These are phyloP conservation scores for Luvunga scandens DNA, from an alignment of 345 rosid species.

Conservation along the genomic window DNA sequence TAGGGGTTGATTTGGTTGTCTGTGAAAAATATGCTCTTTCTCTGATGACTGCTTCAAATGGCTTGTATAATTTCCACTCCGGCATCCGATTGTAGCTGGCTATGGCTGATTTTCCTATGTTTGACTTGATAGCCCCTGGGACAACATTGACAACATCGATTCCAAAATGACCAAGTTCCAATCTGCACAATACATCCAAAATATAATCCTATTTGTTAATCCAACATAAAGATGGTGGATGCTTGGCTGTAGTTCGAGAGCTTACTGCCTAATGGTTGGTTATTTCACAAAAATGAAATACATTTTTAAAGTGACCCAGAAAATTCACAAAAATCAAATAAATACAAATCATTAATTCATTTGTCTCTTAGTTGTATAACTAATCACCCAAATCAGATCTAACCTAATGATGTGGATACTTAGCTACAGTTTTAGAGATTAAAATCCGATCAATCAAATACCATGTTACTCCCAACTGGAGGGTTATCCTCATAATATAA, in stretches of 20 bases:
- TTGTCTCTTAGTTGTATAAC: neutral
- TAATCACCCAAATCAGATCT: neutral
- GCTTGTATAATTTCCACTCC: constrained; percentile 73
- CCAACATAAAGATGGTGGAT: neutral
- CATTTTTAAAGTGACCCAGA: neutral
- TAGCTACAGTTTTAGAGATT: neutral
- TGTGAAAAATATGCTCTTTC: constrained; percentile 61
- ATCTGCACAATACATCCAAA: constrained; percentile 35
- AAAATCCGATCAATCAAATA: neutral
- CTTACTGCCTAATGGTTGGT: neutral
- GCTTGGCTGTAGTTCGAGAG: neutral
- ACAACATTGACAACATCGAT: constrained; percentile 71
- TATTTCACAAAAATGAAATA: neutral
- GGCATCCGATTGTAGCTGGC: constrained; percentile 63
- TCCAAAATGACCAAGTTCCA: constrained; percentile 78
- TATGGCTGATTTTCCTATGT: constrained; percentile 63
- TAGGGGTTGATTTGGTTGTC: constrained; percentile 50
- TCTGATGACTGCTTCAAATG: constrained; percentile 54
- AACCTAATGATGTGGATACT: neutral
- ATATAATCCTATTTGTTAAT: neutral
- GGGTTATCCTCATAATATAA: neutral
- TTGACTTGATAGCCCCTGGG: constrained; percentile 82
- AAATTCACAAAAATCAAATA: neutral
- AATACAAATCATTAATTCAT: neutral
- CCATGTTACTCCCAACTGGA: neutral